A percentile compares a stretch with the other conserved stretches of the same genome.
These are phyloP conservation scores for Colletotrichum theobromicola DNA, from an alignment of 2,329 filamentous ascomycete genomes.

Conservation along the genomic window DNA sequence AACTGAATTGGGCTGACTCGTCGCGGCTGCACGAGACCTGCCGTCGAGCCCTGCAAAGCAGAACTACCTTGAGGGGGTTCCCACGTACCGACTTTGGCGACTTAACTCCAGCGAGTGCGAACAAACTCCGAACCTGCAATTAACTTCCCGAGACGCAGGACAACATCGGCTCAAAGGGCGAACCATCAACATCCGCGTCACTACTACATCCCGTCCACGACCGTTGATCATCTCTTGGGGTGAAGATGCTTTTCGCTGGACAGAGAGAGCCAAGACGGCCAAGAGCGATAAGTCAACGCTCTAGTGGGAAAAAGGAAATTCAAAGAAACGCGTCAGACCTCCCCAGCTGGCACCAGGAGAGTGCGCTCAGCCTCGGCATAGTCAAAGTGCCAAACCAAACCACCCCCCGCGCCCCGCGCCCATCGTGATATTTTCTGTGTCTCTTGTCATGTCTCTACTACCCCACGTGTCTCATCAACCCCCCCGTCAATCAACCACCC, in stretches of 20 bases:
- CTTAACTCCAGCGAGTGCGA: not conserved
- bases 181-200: not conserved
- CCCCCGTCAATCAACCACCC: not conserved
- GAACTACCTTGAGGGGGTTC: not conserved
- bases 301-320: not conserved
- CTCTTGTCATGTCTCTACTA: not conserved
- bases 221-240: not conserved
- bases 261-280: not conserved
- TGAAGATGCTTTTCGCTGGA: not conserved
- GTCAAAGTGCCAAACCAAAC: not conserved
- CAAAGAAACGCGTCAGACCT: not conserved
- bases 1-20: not conserved
- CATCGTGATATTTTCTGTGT: not conserved
- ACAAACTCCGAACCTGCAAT: not conserved
- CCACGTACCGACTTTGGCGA: not conserved
- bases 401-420: not conserved
- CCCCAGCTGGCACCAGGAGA: not conserved
- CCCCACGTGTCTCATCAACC: not conserved
- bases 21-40: not conserved
- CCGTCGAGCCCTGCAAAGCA: not conserved
- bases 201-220: not conserved
- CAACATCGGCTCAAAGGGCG: not conserved
- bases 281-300: not conserved
- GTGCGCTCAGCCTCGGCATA: not conserved
- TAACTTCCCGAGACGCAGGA: not conserved